These are phyloP conservation scores for Neurospora sp. DNA, from an alignment of 495 filamentous ascomycete genomes.

Conservation along the genomic window DNA sequence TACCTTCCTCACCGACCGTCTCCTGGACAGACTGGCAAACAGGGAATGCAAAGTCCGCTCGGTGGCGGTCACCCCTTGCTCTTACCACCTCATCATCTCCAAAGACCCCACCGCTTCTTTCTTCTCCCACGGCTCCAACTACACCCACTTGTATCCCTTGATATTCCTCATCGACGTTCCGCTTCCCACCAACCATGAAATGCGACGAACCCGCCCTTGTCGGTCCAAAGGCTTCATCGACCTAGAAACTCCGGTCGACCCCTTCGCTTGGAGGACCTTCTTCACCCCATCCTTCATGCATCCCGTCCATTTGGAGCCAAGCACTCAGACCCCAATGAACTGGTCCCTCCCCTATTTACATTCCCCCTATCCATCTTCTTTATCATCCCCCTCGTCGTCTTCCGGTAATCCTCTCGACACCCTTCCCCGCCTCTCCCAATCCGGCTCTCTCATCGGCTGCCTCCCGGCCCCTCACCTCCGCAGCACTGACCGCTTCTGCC, in stretches of 20 bases:
- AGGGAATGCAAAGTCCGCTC: not conserved
- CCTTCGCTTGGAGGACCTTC: not conserved
- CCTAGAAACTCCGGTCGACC: not conserved
- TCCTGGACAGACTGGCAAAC: not conserved
- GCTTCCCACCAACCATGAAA: not conserved
- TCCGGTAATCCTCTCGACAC: not conserved
- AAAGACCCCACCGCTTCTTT: not conserved
- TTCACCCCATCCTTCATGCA: not conserved
- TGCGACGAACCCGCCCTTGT: not conserved
- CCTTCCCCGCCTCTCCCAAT: not conserved
- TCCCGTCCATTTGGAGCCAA: not conserved
- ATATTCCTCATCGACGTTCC: not conserved
- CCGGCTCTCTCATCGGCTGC: not conserved
- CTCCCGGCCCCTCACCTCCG: not conserved
- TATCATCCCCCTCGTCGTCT: not conserved
- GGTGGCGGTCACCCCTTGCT: not conserved
- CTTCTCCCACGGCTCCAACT: not conserved
- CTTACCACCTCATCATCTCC: not conserved
- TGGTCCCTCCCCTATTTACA: not conserved
- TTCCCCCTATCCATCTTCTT: not conserved
- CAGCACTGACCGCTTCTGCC: not conserved
- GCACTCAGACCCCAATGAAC: not conserved
- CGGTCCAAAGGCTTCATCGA: not conserved
- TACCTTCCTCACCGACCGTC: not conserved
- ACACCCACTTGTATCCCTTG: not conserved